Conservation (phyloP, 495 filamentous ascomycete species). For the Podospora didyma region DNA sequence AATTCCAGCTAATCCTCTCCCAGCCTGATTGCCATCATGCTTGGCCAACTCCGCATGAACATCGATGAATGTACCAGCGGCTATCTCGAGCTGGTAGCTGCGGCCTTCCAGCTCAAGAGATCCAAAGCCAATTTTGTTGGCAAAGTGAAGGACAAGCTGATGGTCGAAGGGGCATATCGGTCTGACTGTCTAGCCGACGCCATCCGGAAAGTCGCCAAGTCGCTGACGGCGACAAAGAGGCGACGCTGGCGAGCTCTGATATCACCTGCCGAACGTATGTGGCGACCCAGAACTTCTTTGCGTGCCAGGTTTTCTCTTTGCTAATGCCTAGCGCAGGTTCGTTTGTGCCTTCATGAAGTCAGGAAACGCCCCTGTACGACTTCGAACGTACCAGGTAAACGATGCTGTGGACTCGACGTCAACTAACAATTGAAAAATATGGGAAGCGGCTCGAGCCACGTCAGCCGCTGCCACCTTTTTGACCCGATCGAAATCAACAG, state of each 20-base stretch:
- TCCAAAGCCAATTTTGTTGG: not conserved
- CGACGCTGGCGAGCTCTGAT: not conserved
- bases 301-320: too few species aligned
- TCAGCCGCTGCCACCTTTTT: too few species aligned
- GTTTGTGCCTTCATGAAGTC: not conserved
- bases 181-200: not conserved
- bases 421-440: not conserved
- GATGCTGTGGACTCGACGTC: not conserved
- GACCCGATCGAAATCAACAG: too few species aligned
- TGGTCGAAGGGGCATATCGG: not conserved
- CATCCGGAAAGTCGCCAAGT: not conserved
- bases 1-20: not conserved
- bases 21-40: constrained; percentile 13
- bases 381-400: not conserved
- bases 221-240: not conserved
- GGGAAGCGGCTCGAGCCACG: not conserved
- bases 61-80: constrained; percentile 3
- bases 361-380: not conserved
- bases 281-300: not conserved
- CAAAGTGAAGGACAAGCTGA: not conserved
- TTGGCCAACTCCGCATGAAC: constrained; percentile 4
- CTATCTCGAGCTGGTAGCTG: not conserved
- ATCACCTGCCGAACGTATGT: not conserved
- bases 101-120: not conserved
- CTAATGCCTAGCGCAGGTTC: not conserved